Base-by-base conservation (phyloP, 2,329 filamentous ascomycete genomes). In the Curvularia verruculosa region DNA sequence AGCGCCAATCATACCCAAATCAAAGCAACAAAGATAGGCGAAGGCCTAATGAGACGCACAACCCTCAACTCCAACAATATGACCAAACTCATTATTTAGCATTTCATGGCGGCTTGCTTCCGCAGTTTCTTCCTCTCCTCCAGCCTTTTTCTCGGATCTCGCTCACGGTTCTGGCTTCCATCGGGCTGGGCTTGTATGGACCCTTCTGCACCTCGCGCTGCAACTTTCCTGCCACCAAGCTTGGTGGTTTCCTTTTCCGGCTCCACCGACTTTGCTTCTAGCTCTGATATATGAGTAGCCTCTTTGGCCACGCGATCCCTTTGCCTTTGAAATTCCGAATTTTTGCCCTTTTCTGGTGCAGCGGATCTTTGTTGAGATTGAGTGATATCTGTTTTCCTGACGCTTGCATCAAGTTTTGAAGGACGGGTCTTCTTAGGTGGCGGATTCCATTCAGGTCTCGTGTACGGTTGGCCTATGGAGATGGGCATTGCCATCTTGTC, bases 401-500 rank as follows among this genome's bases (percentile, higher is more conserved):
- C 31, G 21, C 59, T 50, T 10, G 70, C 63, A 2, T 53, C 36
- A 1, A 64, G 61, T 45, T 66, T 73, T 3, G 66, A 54, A 8
- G 44, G 46, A 18, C 64, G 65, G 26, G 65, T 60, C 36, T 67
- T 59, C 39, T 54, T 65, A n/a, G 60, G 53, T 19, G 63, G 64
- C 12, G 62, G 56, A 13, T 67, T 64, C 65, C 69, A 67, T 13
- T 60, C 56, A 2, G 69, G 65, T 46, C 65, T 65, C 7, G 67
- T 61, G 49, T 69, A 69, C 5, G 68, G 66, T n/a, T 66, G 55
- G 7, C 67, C 73, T 10, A 59, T 67, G 13, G 68, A 66, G 13
- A 71, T 66, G 2, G 73, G 73, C 48, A 76, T 46, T 2, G 72
- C 71, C 67, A 75, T 70, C 49, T 65, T 69, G 52, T 76, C 72